Percentiles rank a stretch among this genome's conserved stretches.
Conservation (phyloP, 441 rosid species). For the Corymbia calophylla region DNA sequence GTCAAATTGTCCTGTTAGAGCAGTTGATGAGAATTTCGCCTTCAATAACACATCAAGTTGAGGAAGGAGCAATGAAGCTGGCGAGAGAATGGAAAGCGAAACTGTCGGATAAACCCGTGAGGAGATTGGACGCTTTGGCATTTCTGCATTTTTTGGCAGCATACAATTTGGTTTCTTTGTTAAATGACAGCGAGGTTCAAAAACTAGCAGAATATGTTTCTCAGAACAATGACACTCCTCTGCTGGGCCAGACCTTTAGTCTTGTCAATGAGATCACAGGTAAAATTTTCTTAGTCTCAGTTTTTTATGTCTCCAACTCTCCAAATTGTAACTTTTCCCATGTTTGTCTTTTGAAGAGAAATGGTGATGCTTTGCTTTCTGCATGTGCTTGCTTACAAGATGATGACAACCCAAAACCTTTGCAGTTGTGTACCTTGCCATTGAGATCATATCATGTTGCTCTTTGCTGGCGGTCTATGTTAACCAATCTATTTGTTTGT, state of each 20-base stretch:
- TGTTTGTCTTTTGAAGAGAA: neutral
- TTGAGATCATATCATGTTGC: neutral
- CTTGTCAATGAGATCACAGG: neutral
- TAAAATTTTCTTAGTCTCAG: neutral
- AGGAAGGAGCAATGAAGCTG: constrained; percentile 16
- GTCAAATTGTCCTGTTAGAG: constrained; percentile 16
- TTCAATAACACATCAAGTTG: constrained; percentile 9
- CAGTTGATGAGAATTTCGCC: constrained; percentile 19
- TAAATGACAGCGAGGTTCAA: constrained; percentile 14
- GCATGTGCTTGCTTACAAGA: neutral
- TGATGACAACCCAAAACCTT: neutral
- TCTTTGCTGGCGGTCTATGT: neutral
- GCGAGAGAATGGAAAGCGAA: constrained; percentile 29
- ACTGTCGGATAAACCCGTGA: constrained; percentile 1
- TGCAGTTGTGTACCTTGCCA: neutral
- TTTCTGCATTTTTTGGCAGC: constrained; percentile 28
- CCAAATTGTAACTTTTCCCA: neutral
- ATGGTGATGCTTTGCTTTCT: neutral
- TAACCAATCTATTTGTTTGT: neutral
- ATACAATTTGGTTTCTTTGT: constrained; percentile 14
- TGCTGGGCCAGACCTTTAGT: constrained; percentile 4
- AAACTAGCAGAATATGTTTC: constrained; percentile 6
- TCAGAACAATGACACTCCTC: constrained; percentile 7
- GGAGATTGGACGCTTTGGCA: constrained; percentile 9
- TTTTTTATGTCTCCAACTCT: neutral